Conservation (phyloP, 2,329 filamentous ascomycete species). For the Aspergillus sp. region DNA sequence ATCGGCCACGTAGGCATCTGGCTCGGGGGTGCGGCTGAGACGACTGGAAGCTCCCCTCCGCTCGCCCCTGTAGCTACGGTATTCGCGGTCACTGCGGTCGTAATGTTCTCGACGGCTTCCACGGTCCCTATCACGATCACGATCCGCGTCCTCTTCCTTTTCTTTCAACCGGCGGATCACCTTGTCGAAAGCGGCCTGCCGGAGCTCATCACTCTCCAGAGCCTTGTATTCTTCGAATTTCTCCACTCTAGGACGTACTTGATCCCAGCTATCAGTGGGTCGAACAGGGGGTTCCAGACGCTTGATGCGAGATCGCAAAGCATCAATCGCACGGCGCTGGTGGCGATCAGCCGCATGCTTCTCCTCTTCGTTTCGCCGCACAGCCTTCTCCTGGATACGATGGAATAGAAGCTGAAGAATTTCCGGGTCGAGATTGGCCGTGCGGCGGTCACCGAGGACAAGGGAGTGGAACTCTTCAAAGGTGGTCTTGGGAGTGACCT, state of each 20-base stretch:
- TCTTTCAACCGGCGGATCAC: conserved; percentile 86
- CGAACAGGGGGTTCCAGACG: conserved; percentile 81
- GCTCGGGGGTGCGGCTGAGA: conserved; percentile 83
- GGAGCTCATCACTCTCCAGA: conserved; percentile 76
- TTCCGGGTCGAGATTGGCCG: conserved; percentile 80
- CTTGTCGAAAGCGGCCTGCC: conserved; percentile 85
- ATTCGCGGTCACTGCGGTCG: conserved; percentile 55
- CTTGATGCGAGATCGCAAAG: conserved; percentile 81
- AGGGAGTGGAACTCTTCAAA: conserved; percentile 83
- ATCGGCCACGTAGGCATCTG: conserved; percentile 92
- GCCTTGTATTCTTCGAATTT: conserved; percentile 81
- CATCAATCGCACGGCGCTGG: conserved; percentile 79
- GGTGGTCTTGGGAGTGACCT: conserved; percentile 80
- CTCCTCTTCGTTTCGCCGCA: conserved; percentile 79
- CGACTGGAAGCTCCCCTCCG: conserved; percentile 47
- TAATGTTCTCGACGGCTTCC: conserved; percentile 52
- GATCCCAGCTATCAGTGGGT: conserved; percentile 80
- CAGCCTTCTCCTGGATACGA: conserved; percentile 81
- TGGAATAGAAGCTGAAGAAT: conserved; percentile 79
- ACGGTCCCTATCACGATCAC: conserved; percentile 48
- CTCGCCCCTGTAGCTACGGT: conserved; percentile 46
- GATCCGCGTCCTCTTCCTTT: conserved; percentile 78
- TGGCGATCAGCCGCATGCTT: conserved; percentile 77
- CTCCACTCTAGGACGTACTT: conserved; percentile 74
- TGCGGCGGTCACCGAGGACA: conserved; percentile 82